Evolutionary conservation across 2,329 filamentous ascomycete genomes (phyloP).

Genomic region (Seiridium cupressi): DNA sequence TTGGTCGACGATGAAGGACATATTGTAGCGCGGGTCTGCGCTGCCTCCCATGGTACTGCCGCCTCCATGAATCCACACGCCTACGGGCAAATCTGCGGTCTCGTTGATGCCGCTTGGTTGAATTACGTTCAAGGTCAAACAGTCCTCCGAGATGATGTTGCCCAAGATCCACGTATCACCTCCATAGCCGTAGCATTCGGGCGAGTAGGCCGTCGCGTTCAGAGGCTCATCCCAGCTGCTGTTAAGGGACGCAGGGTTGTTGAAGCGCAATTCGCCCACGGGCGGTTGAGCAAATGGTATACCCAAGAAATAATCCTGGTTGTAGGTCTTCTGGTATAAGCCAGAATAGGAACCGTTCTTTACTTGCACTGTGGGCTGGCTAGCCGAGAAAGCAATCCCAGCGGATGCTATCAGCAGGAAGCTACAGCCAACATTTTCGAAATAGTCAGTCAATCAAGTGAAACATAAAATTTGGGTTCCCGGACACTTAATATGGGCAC

Average conservation of each 20-base stretch:
- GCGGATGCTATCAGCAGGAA: no score
- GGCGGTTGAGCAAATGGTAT: constrained; percentile 51
- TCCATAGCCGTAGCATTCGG: constrained; percentile 49
- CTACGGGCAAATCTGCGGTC: constrained; percentile 49
- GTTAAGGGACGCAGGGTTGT: constrained; percentile 45
- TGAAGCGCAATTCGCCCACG: constrained; percentile 39
- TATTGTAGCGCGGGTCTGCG: constrained; percentile 57
- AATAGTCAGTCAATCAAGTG: no score
- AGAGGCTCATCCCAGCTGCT: constrained; percentile 29
- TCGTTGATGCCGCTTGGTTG: constrained; percentile 42
- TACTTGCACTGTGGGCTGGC: no score
- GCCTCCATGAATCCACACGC: constrained; percentile 57
- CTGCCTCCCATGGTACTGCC: constrained; percentile 38
- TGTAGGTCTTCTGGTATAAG: constrained; percentile 29
- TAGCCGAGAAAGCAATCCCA: no score
- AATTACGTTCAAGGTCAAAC: constrained; percentile 61
- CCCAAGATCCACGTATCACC: constrained; percentile 13
- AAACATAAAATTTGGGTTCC: no score
- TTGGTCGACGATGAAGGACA: constrained; percentile 30
- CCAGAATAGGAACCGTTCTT: constrained; percentile 42
- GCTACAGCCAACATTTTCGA: no score
- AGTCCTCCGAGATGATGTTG: constrained; percentile 45
- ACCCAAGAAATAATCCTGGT: constrained; percentile 44
- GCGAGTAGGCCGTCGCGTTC: constrained; percentile 42
- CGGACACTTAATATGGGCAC: no score